Evolutionary conservation across 2,329 filamentous ascomycete genomes (phyloP).

Genomic region (Akanthomyces lecanii): DNA sequence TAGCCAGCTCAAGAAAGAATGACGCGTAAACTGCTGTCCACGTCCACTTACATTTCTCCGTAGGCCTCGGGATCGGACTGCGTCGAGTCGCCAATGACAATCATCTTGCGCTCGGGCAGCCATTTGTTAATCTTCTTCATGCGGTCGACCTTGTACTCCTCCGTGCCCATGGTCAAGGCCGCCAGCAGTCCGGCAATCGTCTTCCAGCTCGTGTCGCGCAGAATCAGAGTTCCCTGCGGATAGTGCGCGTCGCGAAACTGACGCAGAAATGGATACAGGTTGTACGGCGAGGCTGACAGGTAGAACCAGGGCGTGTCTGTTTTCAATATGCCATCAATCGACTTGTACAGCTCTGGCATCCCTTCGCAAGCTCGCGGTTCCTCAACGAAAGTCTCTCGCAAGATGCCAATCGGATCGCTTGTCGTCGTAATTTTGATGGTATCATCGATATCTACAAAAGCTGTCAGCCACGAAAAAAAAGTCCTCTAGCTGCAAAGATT

Average conservation of each 20-base stretch:
- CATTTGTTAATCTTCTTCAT: constrained; percentile 74
- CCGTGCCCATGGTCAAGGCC: constrained; percentile 73
- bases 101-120: constrained; percentile 74
- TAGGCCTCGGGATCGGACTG: constrained; percentile 91
- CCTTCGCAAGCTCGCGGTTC: constrained; percentile 65
- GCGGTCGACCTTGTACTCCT: constrained; percentile 79
- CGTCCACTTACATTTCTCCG: constrained; percentile 61
- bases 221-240: constrained; percentile 72
- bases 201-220: constrained; percentile 84
- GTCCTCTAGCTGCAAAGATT: neutral
- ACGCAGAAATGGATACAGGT: constrained; percentile 82
- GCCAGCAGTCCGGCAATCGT: constrained; percentile 75
- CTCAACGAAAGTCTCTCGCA: constrained; percentile 79
- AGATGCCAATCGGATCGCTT: constrained; percentile 71
- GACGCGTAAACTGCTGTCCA: neutral
- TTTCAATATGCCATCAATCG: constrained; percentile 71
- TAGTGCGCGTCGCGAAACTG: constrained; percentile 68
- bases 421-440: constrained; percentile 87
- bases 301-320: constrained; percentile 79
- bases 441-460: constrained; percentile 73
- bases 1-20: constrained; percentile 16
- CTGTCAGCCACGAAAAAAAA: constrained; percentile 20
- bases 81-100: constrained; percentile 86
- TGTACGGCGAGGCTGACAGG: constrained; percentile 89
- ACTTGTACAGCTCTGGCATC: constrained; percentile 72